Conservation (phyloP, 2,329 filamentous ascomycete species). For the Gaeumannomyces sp. region DNA sequence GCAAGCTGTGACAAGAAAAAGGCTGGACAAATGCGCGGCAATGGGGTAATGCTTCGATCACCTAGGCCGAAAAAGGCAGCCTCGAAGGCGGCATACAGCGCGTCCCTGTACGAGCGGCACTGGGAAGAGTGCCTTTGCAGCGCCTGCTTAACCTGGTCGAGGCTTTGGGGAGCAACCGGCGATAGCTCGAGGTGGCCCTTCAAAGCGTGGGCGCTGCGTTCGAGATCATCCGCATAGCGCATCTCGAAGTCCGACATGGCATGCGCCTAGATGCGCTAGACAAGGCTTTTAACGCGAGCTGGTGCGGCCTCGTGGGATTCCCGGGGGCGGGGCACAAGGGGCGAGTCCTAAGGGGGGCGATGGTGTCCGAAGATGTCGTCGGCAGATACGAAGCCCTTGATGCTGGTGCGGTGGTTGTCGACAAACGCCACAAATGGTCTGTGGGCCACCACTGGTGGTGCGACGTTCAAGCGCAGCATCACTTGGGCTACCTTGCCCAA, state of each 20-base stretch:
- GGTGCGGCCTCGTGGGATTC: not conserved
- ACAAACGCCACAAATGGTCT: not conserved
- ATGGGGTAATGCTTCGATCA: not conserved
- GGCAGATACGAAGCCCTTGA: not conserved
- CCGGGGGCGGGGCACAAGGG: too few species aligned
- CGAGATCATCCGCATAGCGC: not conserved
- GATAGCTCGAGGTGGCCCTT: not conserved
- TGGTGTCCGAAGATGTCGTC: not conserved
- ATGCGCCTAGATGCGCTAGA: not conserved
- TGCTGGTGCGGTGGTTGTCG: not conserved
- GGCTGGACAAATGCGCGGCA: not conserved
- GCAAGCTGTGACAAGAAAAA: conserved; percentile 7
- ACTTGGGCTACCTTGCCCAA: not conserved
- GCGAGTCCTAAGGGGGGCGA: not conserved
- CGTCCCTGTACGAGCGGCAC: not conserved
- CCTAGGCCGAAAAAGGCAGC: too few species aligned
- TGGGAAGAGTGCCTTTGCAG: not conserved
- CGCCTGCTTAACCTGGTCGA: not conserved
- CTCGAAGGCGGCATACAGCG: not conserved
- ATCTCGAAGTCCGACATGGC: not conserved
- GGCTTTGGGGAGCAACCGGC: not conserved
- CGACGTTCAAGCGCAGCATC: not conserved
- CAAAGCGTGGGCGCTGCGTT: not conserved
- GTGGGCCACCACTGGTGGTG: too few species aligned
- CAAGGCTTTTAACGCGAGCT: not conserved